phyloP scores from a whole-genome alignment of 2,329 filamentous ascomycete species.

The Tolypocladium inflatum region DNA sequence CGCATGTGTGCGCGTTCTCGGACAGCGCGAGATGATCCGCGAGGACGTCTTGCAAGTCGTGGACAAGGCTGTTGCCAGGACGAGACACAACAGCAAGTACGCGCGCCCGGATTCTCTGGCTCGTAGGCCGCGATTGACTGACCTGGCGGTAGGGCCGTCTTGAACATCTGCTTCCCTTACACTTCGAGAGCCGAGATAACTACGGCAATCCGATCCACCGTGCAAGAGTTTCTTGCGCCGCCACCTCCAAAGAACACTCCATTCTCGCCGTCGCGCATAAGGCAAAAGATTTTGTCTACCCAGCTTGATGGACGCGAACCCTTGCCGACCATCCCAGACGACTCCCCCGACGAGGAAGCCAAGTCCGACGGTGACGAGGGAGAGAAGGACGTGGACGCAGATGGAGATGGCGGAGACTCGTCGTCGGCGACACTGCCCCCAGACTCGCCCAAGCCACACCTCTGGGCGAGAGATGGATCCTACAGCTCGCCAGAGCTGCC shows the following conservation, averaged over 20 bases:
- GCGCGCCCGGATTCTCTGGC: neutral
- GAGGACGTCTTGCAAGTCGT: conserved; percentile 84
- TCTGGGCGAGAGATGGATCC: conserved; percentile 19
- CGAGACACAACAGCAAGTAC: conserved; percentile 76
- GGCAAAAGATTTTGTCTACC: conserved; percentile 70
- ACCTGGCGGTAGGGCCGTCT: conserved; percentile 32
- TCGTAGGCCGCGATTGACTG: conserved; percentile 1
- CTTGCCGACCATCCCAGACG: conserved; percentile 39
- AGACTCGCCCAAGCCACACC: conserved; percentile 37
- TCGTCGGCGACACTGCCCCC: conserved; percentile 51
- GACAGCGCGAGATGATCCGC: conserved; percentile 74
- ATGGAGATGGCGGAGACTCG: conserved; percentile 45
- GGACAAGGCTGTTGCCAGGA: conserved; percentile 77
- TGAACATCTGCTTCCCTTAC: conserved; percentile 98
- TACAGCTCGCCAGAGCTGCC: conserved; percentile 32
- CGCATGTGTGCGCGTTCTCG: conserved; percentile 75
- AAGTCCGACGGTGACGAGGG: conserved; percentile 33
- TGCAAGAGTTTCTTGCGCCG: conserved; percentile 74
- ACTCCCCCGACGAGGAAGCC: conserved; percentile 29
- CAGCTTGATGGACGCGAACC: conserved; percentile 41
- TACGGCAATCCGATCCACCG: conserved; percentile 75
- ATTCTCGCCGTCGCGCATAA: conserved; percentile 83
- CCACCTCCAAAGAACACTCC: conserved; percentile 55
- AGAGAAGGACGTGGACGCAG: conserved; percentile 25
- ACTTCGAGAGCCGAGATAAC: conserved; percentile 95